Conservation (phyloP, 495 filamentous ascomycete genomes). For the Chaetomium tenue region DNA sequence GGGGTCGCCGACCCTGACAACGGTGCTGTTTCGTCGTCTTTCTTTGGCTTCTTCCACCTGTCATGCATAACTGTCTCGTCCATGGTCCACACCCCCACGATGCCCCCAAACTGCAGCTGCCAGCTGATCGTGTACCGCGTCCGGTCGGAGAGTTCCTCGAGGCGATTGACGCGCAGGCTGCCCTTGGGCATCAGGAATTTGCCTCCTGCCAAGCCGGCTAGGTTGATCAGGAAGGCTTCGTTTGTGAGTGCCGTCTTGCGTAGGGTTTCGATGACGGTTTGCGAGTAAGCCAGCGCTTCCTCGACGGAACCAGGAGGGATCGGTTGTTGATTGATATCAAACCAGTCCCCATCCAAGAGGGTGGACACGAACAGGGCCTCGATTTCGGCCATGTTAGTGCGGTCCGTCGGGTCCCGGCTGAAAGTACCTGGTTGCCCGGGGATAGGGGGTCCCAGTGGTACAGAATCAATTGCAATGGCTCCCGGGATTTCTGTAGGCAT, state of each 20-base stretch:
- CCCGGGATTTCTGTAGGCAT: neutral
- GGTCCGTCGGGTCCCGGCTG: slow-evolving; percentile 39
- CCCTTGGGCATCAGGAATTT: slow-evolving; percentile 42
- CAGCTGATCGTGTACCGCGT: slow-evolving; percentile 47
- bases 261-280: slow-evolving; percentile 48
- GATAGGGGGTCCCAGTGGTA: neutral
- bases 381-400: slow-evolving; percentile 49
- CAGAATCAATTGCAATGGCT: neutral
- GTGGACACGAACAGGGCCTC: slow-evolving; percentile 47
- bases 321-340: slow-evolving; percentile 35
- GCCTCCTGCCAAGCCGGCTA: slow-evolving; percentile 51
- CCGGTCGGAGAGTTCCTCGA: slow-evolving; percentile 31
- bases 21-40: slow-evolving; percentile 17
- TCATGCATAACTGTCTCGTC: slow-evolving; percentile 47
- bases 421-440: slow-evolving; percentile 12
- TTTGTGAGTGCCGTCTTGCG: slow-evolving; percentile 41
- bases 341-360: slow-evolving; percentile 46
- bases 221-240: slow-evolving; percentile 54
- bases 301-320: slow-evolving; percentile 44
- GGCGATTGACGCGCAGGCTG: slow-evolving; percentile 38
- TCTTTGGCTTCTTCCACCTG: slow-evolving; percentile 36
- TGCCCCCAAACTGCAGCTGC: slow-evolving; percentile 47
- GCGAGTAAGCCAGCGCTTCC: slow-evolving; percentile 48
- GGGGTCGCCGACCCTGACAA: slow-evolving; percentile 3
- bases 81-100: slow-evolving; percentile 47